Base-by-base conservation (phyloP, 768 basidiomycete genomes). In the Tylopilus plumbeoviolaceoides region DNA sequence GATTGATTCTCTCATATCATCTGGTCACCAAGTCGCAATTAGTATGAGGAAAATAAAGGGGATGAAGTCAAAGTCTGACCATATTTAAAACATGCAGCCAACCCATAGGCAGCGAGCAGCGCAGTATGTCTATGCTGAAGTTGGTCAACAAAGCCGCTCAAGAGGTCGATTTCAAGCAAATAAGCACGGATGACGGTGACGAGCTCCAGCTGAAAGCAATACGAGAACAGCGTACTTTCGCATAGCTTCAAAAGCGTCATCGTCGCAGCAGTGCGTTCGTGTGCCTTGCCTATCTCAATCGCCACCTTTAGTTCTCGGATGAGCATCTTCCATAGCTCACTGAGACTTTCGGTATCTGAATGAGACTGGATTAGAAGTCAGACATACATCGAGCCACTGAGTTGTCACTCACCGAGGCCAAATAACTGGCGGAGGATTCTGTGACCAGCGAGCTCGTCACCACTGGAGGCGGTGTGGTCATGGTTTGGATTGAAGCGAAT, bases 61-160 rank as follows among this genome's bases (percentile, higher is more conserved):
- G n/a, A n/a, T n/a, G n/a, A n/a, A n/a, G n/a, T n/a, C n/a, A n/a
- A n/a, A n/a, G n/a, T n/a, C 42, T 27, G 6, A 43, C 42, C 14
- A 6, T 27, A 27, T 25, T 43, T 43, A 5, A 43, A n/a, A 17
- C 25, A 27, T 10, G 30, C 48, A 2, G 54, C 39, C 20, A 64
- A 39, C 3, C 59, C 62, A 10, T 64, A 64, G 6, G 62, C 56
- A 20, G 56, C 59, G 9, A 63, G 56, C 18, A 64, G 35, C 3
- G 62, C 57, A 0, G 20, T 52, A 8, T 51, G 39, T 43, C 48
- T 57, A 6, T 18, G 40, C 27, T 45, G 47, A 27, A 64, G 11
- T 18, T 63, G 60, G 1, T 42, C 21, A 7, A 62, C 7, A 5
- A 64, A 60, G 7, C 48, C 4, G 3, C 28, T 44, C 38, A 57